phyloP scores from a whole-genome alignment of 164 flowering plant genomes.

The Kalanchoe fedtschenkoi region DNA sequence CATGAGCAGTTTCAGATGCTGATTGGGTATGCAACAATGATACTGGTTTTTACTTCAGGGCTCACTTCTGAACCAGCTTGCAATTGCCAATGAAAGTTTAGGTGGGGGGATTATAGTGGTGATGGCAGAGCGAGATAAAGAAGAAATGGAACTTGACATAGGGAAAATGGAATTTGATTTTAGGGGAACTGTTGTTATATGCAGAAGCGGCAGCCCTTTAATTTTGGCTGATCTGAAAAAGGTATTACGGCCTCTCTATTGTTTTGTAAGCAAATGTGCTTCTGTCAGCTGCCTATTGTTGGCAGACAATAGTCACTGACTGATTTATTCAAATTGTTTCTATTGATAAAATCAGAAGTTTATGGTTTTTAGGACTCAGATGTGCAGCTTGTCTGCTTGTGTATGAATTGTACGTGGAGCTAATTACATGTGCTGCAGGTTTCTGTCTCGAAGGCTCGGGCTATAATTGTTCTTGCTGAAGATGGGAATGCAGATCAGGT shows the following conservation, averaged over 20 bases:
- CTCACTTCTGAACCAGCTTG: slow-evolving; percentile 69
- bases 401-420: neutral
- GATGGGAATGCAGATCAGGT: slow-evolving; percentile 95
- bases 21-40: neutral
- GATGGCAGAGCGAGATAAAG: slow-evolving; percentile 81
- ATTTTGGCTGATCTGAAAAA: slow-evolving; percentile 75
- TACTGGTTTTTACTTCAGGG: slow-evolving; percentile 29
- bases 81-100: slow-evolving; percentile 73
- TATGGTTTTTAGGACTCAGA: neutral
- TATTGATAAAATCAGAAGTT: neutral
- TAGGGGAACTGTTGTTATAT: slow-evolving; percentile 70
- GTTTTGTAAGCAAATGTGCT: neutral
- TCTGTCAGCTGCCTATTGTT: neutral
- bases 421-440: slow-evolving; percentile 26
- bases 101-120: slow-evolving; percentile 75
- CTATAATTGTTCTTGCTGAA: slow-evolving; percentile 66
- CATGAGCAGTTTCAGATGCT: neutral
- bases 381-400: neutral
- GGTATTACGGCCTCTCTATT: slow-evolving; percentile 18
- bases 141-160: slow-evolving; percentile 84
- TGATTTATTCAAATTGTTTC: neutral
- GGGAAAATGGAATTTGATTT: slow-evolving; percentile 81
- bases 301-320: neutral
- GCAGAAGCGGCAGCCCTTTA: slow-evolving; percentile 79
- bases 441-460: slow-evolving; percentile 88